Base-by-base conservation (phyloP, 768 basidiomycete genomes). In the Tephrocybe sp. region DNA sequence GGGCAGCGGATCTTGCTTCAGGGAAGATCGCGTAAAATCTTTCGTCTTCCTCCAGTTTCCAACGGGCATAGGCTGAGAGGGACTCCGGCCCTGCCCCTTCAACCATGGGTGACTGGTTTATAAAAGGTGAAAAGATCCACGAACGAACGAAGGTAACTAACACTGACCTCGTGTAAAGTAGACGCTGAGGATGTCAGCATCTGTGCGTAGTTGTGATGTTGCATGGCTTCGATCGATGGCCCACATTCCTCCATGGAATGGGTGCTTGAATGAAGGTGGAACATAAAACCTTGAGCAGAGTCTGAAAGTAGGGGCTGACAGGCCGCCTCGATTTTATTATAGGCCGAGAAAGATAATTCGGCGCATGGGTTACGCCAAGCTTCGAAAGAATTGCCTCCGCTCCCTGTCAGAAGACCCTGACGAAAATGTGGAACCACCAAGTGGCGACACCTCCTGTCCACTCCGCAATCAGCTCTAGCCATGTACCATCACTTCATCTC, bases 11-110 rank as follows among this genome's bases (percentile, higher is more conserved):
- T 45, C 62, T 62, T 35, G 72, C 72, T 19, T 61, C 60, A 36
- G 72, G 72, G 52, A 74, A 74, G 11, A 63, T 65, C 11, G 64
- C 59, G 52, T 70, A 75, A 54, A 75, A 76, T 42, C 57, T 52
- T 19, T 70, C 69, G 53, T 75, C 75, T 16, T 67, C 60, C 26
- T 73, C 69, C 26, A 64, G 55, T 54, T 70, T 61, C 51, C 67
- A 70, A 47, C 67, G 64, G 11, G 66, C 62, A 55, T 70, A 72
- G n/a, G 59, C 46, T 2, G 62, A 62, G 34, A 62, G 45, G 6
- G 48, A 49, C 33, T 60, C 50, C 11, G 39, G 33, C 10, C 58
- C 43, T 41, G 46, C n/a, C 38, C 39, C 38, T 9, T 49, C 34
- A 20, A 19, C 38, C 54, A 60, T 56, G 31, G 26, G 14, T 44